Base-by-base conservation (phyloP, 1,139 yeast genomes). In the Suhomyces terraborum region DNA sequence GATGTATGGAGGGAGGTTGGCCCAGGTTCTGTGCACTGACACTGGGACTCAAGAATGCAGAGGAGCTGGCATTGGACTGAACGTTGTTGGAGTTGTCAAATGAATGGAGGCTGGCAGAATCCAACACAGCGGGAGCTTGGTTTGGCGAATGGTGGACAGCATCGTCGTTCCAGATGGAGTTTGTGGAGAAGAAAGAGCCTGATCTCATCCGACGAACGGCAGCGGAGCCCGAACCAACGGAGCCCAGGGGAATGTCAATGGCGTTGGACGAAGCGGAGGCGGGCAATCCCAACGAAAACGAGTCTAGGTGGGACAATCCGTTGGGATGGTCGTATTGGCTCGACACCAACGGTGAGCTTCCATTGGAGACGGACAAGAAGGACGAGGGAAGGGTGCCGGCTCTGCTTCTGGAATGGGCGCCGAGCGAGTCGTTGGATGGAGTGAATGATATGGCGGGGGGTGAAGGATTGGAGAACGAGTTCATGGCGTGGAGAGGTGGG, bases 381-480 rank as follows among this genome's bases (percentile, higher is more conserved):
- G 73, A 62, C n/a, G 80, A 69, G 3, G 82, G 80, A 23, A 76
- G 55, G 10, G 84, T 79, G 2, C 83, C 84, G 3, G 84, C 78
- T 51, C 84, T 66, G 46, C 75, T 70, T 49, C 84, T 65, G 12
- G 73, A 57, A 50, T 47, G 46, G 18, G 19, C 35, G 22, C 46
- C 34, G 26, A 50, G 42, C 18, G 38, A 31, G 27, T 38, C 39
- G 36, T 43, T 48, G 38, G 67, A 58, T 10, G 67, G 63, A 9
- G 68, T 62, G 33, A 64, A 52, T 10, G 67, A 56, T 27, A 64
- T 61, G 20, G 65, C 43, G n/a, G 68, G 70, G 16, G 69, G 69
- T n/a, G 67, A 59, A 31, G 65, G 60, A 43, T 61, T 60, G 27
- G 46, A 33, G 38, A 24, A 37, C 24, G 38, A 40, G 27, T 42